These are phyloP conservation scores for Triticum urartu DNA, from an alignment of 176 grass and related monocot genomes.

Conservation along the genomic window DNA sequence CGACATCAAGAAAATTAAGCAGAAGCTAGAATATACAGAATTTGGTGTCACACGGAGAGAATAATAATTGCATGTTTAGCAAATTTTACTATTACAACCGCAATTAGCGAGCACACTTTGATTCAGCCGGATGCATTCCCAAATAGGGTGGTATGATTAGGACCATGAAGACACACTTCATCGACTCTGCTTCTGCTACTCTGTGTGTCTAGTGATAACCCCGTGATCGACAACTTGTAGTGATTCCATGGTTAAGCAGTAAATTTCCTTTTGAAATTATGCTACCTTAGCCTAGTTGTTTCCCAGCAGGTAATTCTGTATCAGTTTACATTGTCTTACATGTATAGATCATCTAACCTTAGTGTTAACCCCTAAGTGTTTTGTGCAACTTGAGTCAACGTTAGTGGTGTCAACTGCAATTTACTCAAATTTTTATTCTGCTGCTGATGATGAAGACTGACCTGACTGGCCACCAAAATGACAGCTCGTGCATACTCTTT, in stretches of 20 bases:
- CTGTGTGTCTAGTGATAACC: background rate
- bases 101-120: background rate
- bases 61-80: slow-evolving; percentile 16
- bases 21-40: background rate
- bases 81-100: background rate
- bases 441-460: slow-evolving; percentile 39
- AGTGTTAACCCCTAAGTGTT: background rate
- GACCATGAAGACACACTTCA: background rate
- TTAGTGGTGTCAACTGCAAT: slow-evolving; percentile 8
- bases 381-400: background rate
- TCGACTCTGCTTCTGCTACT: background rate
- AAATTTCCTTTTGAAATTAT: background rate
- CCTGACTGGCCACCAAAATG: slow-evolving; percentile 91
- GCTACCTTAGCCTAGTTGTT: background rate
- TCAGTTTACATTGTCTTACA: background rate
- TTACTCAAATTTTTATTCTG: slow-evolving; percentile 1
- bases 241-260: background rate
- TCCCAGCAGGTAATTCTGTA: background rate
- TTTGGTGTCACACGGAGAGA: background rate
- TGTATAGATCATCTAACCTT: background rate
- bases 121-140: background rate
- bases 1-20: background rate
- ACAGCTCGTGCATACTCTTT: slow-evolving; percentile 86
- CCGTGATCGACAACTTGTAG: background rate
- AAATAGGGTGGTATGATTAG: background rate